Evolutionary conservation across 2,329 filamentous ascomycete species (phyloP).

Genomic region (Alternaria sp.): DNA sequence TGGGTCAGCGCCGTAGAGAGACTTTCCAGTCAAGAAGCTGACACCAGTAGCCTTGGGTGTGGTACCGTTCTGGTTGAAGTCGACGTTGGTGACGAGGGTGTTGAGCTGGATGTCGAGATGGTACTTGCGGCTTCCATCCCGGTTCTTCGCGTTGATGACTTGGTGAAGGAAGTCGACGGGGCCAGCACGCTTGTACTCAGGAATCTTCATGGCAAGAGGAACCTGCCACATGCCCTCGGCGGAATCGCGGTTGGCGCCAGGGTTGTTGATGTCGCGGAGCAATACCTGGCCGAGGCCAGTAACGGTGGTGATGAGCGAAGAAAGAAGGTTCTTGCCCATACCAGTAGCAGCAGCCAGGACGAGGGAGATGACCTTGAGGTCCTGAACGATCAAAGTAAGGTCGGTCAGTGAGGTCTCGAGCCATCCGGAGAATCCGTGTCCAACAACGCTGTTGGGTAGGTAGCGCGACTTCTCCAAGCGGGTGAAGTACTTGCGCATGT

Average conservation of each 20-base stretch:
- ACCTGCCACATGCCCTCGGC: constrained; percentile 62
- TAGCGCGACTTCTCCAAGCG: constrained; percentile 62
- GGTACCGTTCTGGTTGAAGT: constrained; percentile 64
- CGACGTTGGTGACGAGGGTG: constrained; percentile 69
- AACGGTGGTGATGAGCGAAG: constrained; percentile 48
- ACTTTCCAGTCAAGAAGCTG: constrained; percentile 48
- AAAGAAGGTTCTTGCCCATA: constrained; percentile 51
- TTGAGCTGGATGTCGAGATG: constrained; percentile 64
- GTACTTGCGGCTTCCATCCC: constrained; percentile 60
- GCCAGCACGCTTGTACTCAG: constrained; percentile 55
- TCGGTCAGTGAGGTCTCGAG: constrained; percentile 59
- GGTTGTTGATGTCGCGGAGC: constrained; percentile 59
- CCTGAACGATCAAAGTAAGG: constrained; percentile 57
- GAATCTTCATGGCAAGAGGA: constrained; percentile 58
- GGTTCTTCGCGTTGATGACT: constrained; percentile 55
- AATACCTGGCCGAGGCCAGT: constrained; percentile 56
- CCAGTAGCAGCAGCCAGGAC: constrained; percentile 59
- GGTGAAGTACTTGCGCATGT: constrained; percentile 65
- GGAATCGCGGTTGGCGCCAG: constrained; percentile 53
- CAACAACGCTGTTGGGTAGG: constrained; percentile 50
- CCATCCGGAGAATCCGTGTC: constrained; percentile 66
- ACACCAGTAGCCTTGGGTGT: constrained; percentile 57
- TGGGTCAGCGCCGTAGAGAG: constrained; percentile 50
- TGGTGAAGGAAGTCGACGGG: constrained; percentile 62
- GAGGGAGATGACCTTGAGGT: constrained; percentile 61